A percentile compares a stretch with the other conserved stretches of the same genome.
phyloP scores from a whole-genome alignment of 441 rosid species.

The Populus hybrid region DNA sequence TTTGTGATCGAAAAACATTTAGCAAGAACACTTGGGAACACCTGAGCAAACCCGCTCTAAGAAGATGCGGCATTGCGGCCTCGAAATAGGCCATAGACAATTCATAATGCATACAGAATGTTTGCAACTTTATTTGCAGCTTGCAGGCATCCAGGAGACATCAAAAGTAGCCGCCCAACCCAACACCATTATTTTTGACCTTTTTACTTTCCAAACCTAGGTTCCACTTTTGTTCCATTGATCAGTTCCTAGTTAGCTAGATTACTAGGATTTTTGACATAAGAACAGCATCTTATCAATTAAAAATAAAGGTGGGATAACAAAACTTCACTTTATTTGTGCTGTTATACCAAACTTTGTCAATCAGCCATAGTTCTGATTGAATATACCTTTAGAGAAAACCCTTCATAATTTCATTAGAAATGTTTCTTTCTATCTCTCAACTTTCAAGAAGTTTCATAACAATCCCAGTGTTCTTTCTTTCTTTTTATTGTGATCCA shows the following conservation, averaged over 20 bases:
- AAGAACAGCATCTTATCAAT: background rate
- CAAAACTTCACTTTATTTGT: background rate
- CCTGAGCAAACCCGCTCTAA: background rate
- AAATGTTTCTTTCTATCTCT: background rate
- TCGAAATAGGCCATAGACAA: slow-evolving; percentile 10
- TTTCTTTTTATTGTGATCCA: too few species aligned
- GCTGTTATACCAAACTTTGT: slow-evolving; percentile 15
- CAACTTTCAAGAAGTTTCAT: background rate
- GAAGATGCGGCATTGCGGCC: slow-evolving; percentile 9
- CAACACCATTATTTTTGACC: background rate
- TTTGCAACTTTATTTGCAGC: slow-evolving; percentile 16
- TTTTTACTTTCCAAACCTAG: background rate
- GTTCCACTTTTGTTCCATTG: background rate
- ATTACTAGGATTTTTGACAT: background rate
- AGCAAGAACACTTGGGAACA: too few species aligned
- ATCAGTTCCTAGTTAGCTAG: too few species aligned
- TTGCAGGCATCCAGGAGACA: slow-evolving; percentile 25
- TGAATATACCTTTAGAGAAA: background rate
- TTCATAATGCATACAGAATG: slow-evolving; percentile 1
- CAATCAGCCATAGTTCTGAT: background rate
- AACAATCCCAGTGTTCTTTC: background rate
- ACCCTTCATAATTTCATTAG: background rate
- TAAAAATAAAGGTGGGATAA: background rate
- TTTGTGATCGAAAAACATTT: too few species aligned
- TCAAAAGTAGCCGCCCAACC: slow-evolving; percentile 17